phyloP scores from a whole-genome alignment of 2,329 filamentous ascomycete genomes.

The Trichoderma lentiforme region DNA sequence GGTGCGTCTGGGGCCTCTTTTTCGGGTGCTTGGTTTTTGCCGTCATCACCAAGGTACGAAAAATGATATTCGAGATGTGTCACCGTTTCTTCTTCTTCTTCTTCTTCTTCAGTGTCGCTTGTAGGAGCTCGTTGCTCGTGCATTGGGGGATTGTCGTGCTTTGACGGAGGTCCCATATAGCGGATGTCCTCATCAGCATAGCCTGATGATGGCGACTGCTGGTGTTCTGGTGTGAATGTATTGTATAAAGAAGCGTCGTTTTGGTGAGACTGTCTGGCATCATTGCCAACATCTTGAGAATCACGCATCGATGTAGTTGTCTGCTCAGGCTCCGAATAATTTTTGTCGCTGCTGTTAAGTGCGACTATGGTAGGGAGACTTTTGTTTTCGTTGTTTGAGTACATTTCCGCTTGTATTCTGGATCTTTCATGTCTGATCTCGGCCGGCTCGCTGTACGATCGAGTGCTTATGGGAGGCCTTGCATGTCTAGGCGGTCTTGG shows the following conservation, averaged over 20 bases:
- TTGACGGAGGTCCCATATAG: not conserved
- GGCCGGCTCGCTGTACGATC: not conserved
- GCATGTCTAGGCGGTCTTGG: not conserved
- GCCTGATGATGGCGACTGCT: not conserved
- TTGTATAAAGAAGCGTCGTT: not conserved
- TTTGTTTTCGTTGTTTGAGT: not conserved
- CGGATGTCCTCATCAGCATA: not conserved
- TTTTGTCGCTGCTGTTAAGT: not conserved
- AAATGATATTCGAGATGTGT: not conserved
- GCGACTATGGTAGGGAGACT: not conserved
- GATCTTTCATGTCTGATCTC: not conserved
- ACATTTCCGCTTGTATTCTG: not conserved
- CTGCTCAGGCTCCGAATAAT: not conserved
- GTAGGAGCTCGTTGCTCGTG: not conserved
- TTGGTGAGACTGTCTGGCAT: not conserved
- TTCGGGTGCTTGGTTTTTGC: not conserved
- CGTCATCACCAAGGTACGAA: not conserved
- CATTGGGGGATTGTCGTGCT: not conserved
- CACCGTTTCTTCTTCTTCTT: rapidly evolving
- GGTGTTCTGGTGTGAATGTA: not conserved
- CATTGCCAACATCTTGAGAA: too few species aligned
- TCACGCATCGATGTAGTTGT: too few species aligned
- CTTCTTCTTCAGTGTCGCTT: not conserved
- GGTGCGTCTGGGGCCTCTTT: not conserved
- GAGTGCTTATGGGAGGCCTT: not conserved